Base-by-base conservation (phyloP, 2,329 filamentous ascomycete genomes). In the Diplodia intermedia region DNA sequence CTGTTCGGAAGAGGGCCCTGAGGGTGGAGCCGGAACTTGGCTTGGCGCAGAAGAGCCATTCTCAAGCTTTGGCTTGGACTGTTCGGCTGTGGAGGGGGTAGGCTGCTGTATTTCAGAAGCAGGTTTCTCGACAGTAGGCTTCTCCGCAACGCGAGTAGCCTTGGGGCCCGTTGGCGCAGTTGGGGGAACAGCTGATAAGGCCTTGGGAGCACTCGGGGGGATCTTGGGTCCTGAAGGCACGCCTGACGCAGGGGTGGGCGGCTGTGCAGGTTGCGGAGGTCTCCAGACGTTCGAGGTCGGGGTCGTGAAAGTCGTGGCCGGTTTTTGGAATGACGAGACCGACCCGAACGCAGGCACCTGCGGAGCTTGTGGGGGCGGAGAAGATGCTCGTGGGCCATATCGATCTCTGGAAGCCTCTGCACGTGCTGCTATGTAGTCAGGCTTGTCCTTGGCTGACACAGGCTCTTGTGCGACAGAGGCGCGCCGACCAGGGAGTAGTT, bases 271-370 rank as follows among this genome's bases (percentile, higher is more conserved):
- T 63, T 76, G 71, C 6, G 80, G 78, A 31, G 79, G 79, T 70
- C 77, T 78, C 80, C 80, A 82, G 29, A 81, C 80, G 71, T 80
- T 79, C 23, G 77, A 76, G n/a, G 72, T 68, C 4, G 66, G 66
- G 15, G 66, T 68, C 1, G 56, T 68, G 29, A 68, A 68, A 56
- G 66, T 63, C 9, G 66, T 53, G 18, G 67, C 60, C 23, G 60
- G 67, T 36, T 68, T 66, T 29, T 43, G 56, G 40, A 68, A 68
- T 23, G 66, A 68, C 6, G 66, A 62, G 47, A 80, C 75, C 66
- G 81, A 82, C 33, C 83, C 83, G 75, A 87, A 87, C n/a, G 85
- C 84, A 31, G 85, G 85, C 15, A 87, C 84, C 65, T 82, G 79
- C 18, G 83, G 83, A 31, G 84, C 84, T 69, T 85, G 83, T 33